Percentiles rank a stretch among this genome's conserved stretches.
Evolutionary conservation across 1,284 basidiomycete genomes (phyloP).

Genomic region (Coriolopsis trogii): DNA sequence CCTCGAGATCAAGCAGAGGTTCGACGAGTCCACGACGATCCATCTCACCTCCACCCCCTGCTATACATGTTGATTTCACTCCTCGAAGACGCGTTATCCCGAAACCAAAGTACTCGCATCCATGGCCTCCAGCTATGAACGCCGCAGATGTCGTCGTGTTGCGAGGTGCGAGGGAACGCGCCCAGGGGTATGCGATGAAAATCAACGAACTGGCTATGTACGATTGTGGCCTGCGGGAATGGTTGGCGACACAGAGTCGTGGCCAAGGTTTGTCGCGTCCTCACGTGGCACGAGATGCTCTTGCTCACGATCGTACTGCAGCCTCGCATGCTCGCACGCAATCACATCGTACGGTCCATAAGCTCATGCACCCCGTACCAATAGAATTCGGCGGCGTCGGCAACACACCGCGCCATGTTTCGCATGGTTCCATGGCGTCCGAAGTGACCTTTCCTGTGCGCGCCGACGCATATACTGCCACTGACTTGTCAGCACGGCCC

Average conservation of each 20-base stretch:
- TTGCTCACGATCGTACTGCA: background rate
- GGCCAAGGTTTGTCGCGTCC: slow-evolving; percentile 52
- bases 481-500: slow-evolving; percentile 62
- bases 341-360: slow-evolving; percentile 19
- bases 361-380: slow-evolving; percentile 20
- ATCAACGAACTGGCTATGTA: slow-evolving; percentile 81
- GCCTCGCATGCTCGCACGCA: slow-evolving; percentile 14
- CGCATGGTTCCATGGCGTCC: slow-evolving; percentile 70
- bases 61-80: slow-evolving; percentile 17
- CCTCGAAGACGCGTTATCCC: slow-evolving; percentile 18
- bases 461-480: slow-evolving; percentile 73
- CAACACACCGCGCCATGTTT: slow-evolving; percentile 61
- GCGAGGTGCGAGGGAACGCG: slow-evolving; percentile 72
- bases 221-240: slow-evolving; percentile 80
- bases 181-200: slow-evolving; percentile 77
- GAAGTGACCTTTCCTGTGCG: slow-evolving; percentile 79
- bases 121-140: slow-evolving; percentile 75
- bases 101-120: slow-evolving; percentile 44
- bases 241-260: slow-evolving; percentile 61
- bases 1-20: slow-evolving; percentile 18
- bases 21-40: slow-evolving; percentile 32
- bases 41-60: slow-evolving; percentile 45
- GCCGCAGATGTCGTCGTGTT: slow-evolving; percentile 67
- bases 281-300: background rate
- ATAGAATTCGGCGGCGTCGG: slow-evolving; percentile 18